Evolutionary conservation across 2,329 filamentous ascomycete genomes (phyloP).

Genomic region (Davidsoniella australis): DNA sequence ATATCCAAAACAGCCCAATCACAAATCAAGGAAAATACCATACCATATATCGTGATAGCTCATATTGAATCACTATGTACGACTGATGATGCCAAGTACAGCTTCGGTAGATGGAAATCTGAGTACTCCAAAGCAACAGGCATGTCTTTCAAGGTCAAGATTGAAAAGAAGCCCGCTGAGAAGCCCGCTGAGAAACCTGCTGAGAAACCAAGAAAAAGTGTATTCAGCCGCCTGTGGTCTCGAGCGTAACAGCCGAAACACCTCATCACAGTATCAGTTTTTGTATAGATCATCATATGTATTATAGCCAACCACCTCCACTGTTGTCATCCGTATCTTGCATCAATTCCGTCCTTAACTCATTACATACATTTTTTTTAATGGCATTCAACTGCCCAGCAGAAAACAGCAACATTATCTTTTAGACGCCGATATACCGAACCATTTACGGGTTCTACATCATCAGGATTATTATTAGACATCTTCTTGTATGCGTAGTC

Average conservation of each 20-base stretch:
- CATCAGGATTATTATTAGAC: no score
- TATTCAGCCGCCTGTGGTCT: constrained; percentile 10
- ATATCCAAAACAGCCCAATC: constrained; percentile 8
- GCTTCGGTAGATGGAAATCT: constrained; percentile 7
- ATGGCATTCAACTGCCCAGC: no score
- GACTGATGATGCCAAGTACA: constrained; percentile 9
- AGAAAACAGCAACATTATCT: no score
- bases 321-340: not conserved
- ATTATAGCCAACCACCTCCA: not conserved
- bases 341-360: not conserved
- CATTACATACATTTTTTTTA: not conserved
- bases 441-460: no score
- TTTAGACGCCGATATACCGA: no score
- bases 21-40: constrained; percentile 4
- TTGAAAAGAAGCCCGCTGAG: constrained; percentile 2
- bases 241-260: not conserved
- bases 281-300: not conserved
- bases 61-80: constrained; percentile 11
- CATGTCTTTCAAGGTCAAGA: constrained; percentile 8
- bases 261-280: not conserved
- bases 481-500: no score
- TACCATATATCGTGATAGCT: constrained; percentile 9
- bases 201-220: no score
- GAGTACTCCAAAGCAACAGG: constrained; percentile 7
- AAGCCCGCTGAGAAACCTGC: not conserved